These are phyloP conservation scores for Globisporangium spiculum DNA, from an alignment of 352 stramenopile genomes.

Conservation along the genomic window DNA sequence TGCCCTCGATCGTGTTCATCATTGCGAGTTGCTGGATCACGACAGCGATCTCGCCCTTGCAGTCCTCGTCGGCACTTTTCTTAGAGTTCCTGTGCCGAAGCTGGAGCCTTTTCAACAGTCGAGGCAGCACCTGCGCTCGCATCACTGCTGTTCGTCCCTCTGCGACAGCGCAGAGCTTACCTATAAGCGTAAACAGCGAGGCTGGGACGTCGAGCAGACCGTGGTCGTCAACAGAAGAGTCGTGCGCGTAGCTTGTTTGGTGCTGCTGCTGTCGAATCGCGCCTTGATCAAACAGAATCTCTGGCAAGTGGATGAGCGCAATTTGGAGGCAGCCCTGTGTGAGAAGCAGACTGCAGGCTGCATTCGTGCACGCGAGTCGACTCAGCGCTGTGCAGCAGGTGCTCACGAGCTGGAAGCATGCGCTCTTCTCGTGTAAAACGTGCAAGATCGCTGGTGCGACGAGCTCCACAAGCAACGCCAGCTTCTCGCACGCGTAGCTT, in stretches of 20 bases:
- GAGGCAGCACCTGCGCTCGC: conserved; percentile 57
- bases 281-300: conserved; percentile 28
- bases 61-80: conserved; percentile 34
- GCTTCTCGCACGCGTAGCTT: conserved; percentile 40
- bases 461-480: conserved; percentile 45
- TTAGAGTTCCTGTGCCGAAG: conserved; percentile 17
- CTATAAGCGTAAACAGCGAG: conserved; percentile 63
- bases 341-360: conserved; percentile 42
- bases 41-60: conserved; percentile 67
- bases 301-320: conserved; percentile 51
- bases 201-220: conserved; percentile 51
- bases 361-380: conserved; percentile 60
- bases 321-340: conserved; percentile 52
- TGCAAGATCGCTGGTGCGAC: conserved; percentile 54
- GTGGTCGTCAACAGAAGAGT: conserved; percentile 38
- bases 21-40: conserved; percentile 48
- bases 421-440: conserved; percentile 50
- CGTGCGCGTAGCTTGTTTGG: conserved; percentile 19
- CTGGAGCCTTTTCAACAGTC: conserved; percentile 72
- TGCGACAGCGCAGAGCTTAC: conserved; percentile 55
- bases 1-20: conserved; percentile 56
- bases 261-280: conserved; percentile 6
- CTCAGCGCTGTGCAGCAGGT: conserved; percentile 59
- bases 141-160: conserved; percentile 58
- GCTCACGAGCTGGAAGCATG: conserved; percentile 29